phyloP scores from a whole-genome alignment of 2,329 filamentous ascomycete species.

The Myriangium duriaei region DNA sequence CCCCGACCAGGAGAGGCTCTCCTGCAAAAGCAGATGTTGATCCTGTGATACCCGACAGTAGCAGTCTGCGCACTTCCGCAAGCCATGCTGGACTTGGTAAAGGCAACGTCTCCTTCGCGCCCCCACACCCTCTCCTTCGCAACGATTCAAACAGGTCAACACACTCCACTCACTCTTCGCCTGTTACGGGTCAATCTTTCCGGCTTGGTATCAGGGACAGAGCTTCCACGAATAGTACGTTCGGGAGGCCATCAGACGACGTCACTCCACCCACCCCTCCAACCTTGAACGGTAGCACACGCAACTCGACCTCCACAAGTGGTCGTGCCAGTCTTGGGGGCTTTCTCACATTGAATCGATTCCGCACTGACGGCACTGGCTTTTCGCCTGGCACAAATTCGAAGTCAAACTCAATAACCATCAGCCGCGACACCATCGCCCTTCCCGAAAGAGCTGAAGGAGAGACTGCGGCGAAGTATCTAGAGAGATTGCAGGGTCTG shows the following conservation, averaged over 20 bases:
- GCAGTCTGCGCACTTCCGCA: conserved; percentile 26
- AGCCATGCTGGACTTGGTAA: conserved; percentile 40
- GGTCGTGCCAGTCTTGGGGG: conserved; percentile 90
- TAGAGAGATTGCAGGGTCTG: conserved; percentile 68
- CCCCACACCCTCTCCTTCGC: conserved; percentile 39
- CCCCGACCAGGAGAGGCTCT: conserved; percentile 11
- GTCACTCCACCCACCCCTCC: conserved; percentile 55
- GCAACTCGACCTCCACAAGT: conserved; percentile 71
- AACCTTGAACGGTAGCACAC: conserved; percentile 38
- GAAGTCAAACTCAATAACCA: conserved; percentile 71
- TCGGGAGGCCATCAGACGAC: conserved; percentile 60
- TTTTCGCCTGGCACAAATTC: conserved; percentile 61
- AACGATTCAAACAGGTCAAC: conserved; percentile 52
- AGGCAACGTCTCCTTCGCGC: conserved; percentile 31
- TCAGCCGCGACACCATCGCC: conserved; percentile 55
- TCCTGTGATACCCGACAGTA: not conserved
- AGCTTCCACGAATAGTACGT: conserved; percentile 81
- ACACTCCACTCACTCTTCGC: conserved; percentile 49
- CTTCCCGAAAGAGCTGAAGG: conserved; percentile 73
- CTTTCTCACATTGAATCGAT: conserved; percentile 61
- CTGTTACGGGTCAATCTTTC: conserved; percentile 45
- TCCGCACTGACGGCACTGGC: conserved; percentile 66
- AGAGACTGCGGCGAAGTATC: conserved; percentile 81
- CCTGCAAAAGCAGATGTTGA: conserved; percentile 8
- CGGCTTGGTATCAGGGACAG: conserved; percentile 54